phyloP scores from a whole-genome alignment of 169 alveolate genomes.

The Plasmodium berghei region DNA sequence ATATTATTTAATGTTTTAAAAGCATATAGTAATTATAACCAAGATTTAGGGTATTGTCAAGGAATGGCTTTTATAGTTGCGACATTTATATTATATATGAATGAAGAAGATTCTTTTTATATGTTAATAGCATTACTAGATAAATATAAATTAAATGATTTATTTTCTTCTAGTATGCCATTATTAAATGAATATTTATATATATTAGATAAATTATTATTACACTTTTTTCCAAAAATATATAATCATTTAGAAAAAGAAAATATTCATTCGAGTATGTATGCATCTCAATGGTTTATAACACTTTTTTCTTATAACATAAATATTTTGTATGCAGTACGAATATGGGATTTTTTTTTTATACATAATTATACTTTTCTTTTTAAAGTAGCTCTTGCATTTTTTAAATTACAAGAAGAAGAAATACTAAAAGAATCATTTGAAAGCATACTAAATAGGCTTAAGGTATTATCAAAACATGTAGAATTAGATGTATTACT shows the following conservation, averaged over 20 bases:
- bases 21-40: conserved; percentile 89
- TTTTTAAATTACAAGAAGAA: conserved; percentile 40
- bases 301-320: conserved; percentile 91
- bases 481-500: conserved; percentile 12
- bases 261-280: conserved; percentile 92
- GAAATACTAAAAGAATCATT: conserved; percentile 25
- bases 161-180: conserved; percentile 92
- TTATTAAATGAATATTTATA: conserved; percentile 90
- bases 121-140: conserved; percentile 90
- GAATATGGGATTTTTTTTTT: conserved; percentile 54
- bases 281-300: conserved; percentile 94
- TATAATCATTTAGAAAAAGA: conserved; percentile 80
- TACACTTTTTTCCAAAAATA: background rate
- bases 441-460: conserved; percentile 32
- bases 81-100: conserved; percentile 92
- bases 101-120: conserved; percentile 93
- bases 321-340: conserved; percentile 24
- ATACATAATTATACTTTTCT: conserved; percentile 29
- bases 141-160: conserved; percentile 88
- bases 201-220: conserved; percentile 83
- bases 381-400: conserved; percentile 30
- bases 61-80: conserved; percentile 95
- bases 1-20: conserved; percentile 91
- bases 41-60: conserved; percentile 93
- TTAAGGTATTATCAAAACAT: conserved; percentile 45